phyloP scores from a whole-genome alignment of 1,284 basidiomycete genomes.

The Pulveroboletus sp. region DNA sequence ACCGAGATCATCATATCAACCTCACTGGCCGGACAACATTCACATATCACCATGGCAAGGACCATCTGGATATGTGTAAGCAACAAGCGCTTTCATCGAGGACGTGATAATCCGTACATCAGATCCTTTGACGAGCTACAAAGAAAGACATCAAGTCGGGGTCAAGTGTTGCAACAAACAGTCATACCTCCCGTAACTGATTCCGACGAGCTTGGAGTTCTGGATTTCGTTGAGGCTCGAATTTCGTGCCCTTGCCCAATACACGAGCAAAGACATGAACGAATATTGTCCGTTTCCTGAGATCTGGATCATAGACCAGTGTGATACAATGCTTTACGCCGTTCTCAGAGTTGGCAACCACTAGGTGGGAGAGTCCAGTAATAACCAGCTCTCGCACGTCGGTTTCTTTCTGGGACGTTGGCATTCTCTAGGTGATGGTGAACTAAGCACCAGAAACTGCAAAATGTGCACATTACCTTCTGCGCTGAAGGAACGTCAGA shows the following conservation, averaged over 20 bases:
- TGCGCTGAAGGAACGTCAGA: constrained; percentile 52
- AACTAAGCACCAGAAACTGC: background rate
- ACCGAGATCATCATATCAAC: constrained; percentile 83
- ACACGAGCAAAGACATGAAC: constrained; percentile 87
- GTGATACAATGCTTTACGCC: constrained; percentile 87
- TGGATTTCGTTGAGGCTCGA: constrained; percentile 56
- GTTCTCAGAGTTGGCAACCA: constrained; percentile 83
- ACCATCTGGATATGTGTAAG: constrained; percentile 47
- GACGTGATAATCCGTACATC: constrained; percentile 45
- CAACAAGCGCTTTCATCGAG: background rate
- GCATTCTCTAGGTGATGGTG: constrained; percentile 39
- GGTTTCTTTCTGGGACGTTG: constrained; percentile 49
- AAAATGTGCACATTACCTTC: constrained; percentile 36
- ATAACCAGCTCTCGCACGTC: constrained; percentile 72
- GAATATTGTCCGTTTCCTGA: constrained; percentile 75
- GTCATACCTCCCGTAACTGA: constrained; percentile 62
- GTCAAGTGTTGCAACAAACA: background rate
- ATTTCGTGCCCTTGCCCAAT: constrained; percentile 74
- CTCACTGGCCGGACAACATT: constrained; percentile 74
- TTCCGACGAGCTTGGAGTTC: constrained; percentile 50
- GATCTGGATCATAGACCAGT: constrained; percentile 76
- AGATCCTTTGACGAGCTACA: constrained; percentile 66
- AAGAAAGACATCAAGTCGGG: constrained; percentile 4
- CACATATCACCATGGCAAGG: constrained; percentile 82
- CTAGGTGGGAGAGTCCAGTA: constrained; percentile 75